Base-by-base conservation (phyloP, 805 yeast species). In the Lachancea lanzarotensis region DNA sequence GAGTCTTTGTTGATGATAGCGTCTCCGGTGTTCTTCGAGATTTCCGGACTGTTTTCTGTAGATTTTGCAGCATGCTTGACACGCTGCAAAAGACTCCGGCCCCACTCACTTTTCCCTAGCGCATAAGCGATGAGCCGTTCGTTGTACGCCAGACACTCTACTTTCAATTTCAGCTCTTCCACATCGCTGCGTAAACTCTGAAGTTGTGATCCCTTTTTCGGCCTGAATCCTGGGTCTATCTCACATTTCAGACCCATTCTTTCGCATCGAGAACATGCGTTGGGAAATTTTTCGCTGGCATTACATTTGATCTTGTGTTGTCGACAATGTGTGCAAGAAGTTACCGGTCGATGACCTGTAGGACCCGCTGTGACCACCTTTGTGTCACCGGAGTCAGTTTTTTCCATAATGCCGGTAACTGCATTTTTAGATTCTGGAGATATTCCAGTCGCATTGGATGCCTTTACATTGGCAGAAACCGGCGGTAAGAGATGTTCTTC, bases 231-330 rank as follows among this genome's bases (percentile, higher is more conserved):
- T 1, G 96, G 96, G 64, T 90, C 96, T 19, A 90, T 85, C 54
- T 84, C 91, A 68, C 97, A 90, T 46, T 73, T 75, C 32, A 88
- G 69, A 2, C 79, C 82, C 85, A 85, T 83, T 57, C 84, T 73
- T 43, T 79, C 82, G 66, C 97, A 90, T 48, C 96, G 66, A 15
- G 83, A 75, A 62, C 97, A 90, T 0, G 96, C 84, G 6, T 71
- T 69, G 0, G 96, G 96, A 52, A 76, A 84, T 50, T 82, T 78
- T 18, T 84, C 90, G 2, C 87, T 76, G 1, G 97, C 97, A 60
- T 90, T 87, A 66, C 97, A 90, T 60, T 84, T 84, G 62, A 90
- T 88, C 65, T 90, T 90, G 63, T 89, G 96, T 60, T 90, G 96
- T 42, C 97, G 78, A 60, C 97, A 90, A 61, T 88, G 93, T 0